Base-by-base conservation (phyloP, 1,284 basidiomycete species). In the Boletus semigastroideus region DNA sequence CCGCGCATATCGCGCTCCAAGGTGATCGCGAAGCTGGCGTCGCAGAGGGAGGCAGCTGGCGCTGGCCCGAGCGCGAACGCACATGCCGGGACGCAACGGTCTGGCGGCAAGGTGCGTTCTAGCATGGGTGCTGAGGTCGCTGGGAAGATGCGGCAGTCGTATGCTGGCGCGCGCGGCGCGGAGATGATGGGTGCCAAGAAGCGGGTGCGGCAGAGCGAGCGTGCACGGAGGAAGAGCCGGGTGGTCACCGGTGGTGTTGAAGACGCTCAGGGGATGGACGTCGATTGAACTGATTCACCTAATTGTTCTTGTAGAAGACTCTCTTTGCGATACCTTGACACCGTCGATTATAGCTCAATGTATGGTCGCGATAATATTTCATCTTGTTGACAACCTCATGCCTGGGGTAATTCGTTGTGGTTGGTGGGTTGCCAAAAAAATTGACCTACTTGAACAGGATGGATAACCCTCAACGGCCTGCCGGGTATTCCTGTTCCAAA, bases 1-100 rank as follows among this genome's bases (percentile, higher is more conserved):
- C 88, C 88, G 5, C 80, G 86, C 11, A 87, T 90, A 55, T 90
- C 88, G 34, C 79, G 88, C 22, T 86, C 86, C 25, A 84, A 83
- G 54, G 86, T 91, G 34, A 88, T 90, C 46, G 86, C 87, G 1
- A 81, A 76, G 60, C 72, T 90, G 22, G 86, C 83, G 6, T 84
- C 84, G n/a, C 84, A 89, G 65, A 79, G 86, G 9, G n/a, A n/a
- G n/a, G 80, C 77, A 19, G 78, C 71, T 59, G 42, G 64, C 42
- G 27, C 58, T 48, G 19, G 56, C 39, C 16, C 74, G 64, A 34
- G 59, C 27, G 17, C 55, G 53, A 39, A 49, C 42, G 44, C n/a
- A n/a, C n/a, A n/a, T n/a, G n/a, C 33, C 3, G 33, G 38, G 19
- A 42, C 40, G 9, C 55, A 30, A 11, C 44, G 44, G 22, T 2